Evolutionary conservation across 495 filamentous ascomycete species (phyloP).

Genomic region (Apiosordaria backusii): DNA sequence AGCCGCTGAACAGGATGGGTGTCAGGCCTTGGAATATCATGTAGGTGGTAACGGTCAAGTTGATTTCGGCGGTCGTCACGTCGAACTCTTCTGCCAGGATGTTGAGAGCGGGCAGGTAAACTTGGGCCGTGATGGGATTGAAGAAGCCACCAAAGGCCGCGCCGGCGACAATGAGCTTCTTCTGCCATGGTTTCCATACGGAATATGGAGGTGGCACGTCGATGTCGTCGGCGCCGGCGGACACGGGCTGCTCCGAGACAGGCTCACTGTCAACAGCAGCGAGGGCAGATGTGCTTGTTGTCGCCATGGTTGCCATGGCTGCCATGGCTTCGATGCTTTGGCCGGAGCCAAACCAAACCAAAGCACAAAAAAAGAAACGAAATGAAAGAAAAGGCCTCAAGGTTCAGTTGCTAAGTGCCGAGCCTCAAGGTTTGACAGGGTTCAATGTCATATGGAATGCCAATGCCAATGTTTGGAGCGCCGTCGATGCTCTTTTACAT

Average conservation of each 20-base stretch:
- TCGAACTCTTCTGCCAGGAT: slow-evolving; percentile 50
- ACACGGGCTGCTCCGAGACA: neutral
- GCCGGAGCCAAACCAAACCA: neutral
- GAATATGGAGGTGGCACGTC: neutral
- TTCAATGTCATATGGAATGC: neutral
- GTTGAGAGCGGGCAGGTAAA: slow-evolving; percentile 71
- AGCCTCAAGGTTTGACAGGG: neutral
- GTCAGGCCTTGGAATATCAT: slow-evolving; percentile 58
- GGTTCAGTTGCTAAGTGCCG: too few species aligned
- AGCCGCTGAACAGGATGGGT: slow-evolving; percentile 54
- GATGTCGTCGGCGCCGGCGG: neutral
- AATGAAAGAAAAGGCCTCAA: neutral
- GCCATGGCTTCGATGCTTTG: neutral
- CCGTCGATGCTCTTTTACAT: neutral
- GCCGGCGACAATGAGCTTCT: slow-evolving; percentile 58
- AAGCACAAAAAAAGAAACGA: neutral
- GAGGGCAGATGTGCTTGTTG: neutral
- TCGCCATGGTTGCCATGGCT: neutral
- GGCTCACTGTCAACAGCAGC: neutral
- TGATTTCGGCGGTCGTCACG: slow-evolving; percentile 53
- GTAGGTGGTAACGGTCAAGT: slow-evolving; percentile 61
- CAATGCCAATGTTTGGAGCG: neutral
- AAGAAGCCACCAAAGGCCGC: slow-evolving; percentile 61
- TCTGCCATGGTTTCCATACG: slow-evolving; percentile 36
- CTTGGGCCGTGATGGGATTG: slow-evolving; percentile 64